Evolutionary conservation across 2,329 filamentous ascomycete species (phyloP), one percentile per base, ranked within the genome.

Genomic region (Calonectria crousiana): DNA sequence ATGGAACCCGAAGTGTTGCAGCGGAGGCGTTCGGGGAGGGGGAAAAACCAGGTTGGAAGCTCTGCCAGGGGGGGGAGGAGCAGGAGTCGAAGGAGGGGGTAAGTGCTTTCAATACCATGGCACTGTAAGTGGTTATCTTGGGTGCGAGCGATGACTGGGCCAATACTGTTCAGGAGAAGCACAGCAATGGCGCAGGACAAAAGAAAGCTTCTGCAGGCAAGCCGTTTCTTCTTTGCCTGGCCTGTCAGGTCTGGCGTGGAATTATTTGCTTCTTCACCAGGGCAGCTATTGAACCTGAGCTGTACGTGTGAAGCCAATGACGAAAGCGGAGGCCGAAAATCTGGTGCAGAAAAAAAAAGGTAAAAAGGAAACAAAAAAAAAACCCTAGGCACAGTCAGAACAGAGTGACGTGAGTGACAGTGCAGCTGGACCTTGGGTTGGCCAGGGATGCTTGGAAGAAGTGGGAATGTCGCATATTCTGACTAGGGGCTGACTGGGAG

Each of bases 1-100:
- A 73, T 73, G 71, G 71, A 73, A 73, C 71, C 71, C 66, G 49
- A 73, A 32, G 71, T 69, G 71, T 69, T 66, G 67, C 71, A 73
- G 65, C 47, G 71, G 67, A 73, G 67, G 71, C 58, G 71, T 69
- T 69, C 58, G 49, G 65, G 44, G 56, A 41, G 56, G 53, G 56
- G 67, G 70, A 38, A 38, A 23, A 67, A 67, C 51, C 67, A 65
- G 67, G 71, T 69, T 73, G 51, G 60, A 65, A 60, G 38, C 36
- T 67, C 41, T 67, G 64, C 64, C 53, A 64, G 56, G 66, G 66
- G 49, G 60, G n/a, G 44, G 20, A 47, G 44, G 44, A 47, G 44
- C 2, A 47, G 44, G 44, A 47, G 44, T 10, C 44, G 44, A 47
- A 56, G 49, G 49, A 53, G 56, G 56, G 56, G 56, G 56, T 41